Evolutionary conservation across 2,329 filamentous ascomycete species (phyloP).

Genomic region (Cryphonectria carpinicola): DNA sequence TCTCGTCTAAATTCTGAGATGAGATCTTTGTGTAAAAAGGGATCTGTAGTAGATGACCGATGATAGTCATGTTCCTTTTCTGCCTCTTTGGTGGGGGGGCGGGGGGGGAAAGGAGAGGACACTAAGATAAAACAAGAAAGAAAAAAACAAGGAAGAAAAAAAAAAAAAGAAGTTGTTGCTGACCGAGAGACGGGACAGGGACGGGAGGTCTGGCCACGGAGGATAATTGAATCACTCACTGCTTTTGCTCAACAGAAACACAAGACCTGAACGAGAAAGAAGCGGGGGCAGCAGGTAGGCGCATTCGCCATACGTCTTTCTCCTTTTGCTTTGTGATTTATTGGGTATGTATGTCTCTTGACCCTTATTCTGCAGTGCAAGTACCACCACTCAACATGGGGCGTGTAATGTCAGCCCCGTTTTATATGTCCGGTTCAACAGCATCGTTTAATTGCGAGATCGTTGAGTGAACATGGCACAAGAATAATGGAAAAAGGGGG

Average conservation of each 20-base stretch:
- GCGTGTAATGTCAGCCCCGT: conserved; percentile 21
- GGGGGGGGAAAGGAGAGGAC: too few species aligned
- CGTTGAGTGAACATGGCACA: conserved; percentile 26
- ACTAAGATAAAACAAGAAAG: not conserved
- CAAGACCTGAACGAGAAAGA: conserved; percentile 21
- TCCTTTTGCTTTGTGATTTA: not conserved
- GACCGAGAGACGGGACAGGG: conserved; percentile 2
- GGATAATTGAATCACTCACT: conserved; percentile 13
- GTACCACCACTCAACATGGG: conserved; percentile 11
- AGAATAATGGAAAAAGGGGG: not conserved
- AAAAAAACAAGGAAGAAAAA: not conserved
- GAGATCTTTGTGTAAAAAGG: conserved; percentile 27
- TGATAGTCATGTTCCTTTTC: not conserved
- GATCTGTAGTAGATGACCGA: conserved; percentile 1
- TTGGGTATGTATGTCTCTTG: not conserved
- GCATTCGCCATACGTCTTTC: not conserved
- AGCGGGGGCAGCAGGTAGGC: conserved; percentile 10
- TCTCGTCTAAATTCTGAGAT: conserved; percentile 30
- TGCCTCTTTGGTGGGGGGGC: not conserved
- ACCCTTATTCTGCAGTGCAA: conserved; percentile 15
- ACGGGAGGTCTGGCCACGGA: not conserved
- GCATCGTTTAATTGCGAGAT: conserved; percentile 30
- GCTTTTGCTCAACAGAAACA: conserved; percentile 6
- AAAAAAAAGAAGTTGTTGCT: not conserved
- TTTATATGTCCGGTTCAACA: conserved; percentile 28